These are phyloP conservation scores for Baorangia bicolor DNA, from an alignment of 768 basidiomycete species.

Conservation along the genomic window DNA sequence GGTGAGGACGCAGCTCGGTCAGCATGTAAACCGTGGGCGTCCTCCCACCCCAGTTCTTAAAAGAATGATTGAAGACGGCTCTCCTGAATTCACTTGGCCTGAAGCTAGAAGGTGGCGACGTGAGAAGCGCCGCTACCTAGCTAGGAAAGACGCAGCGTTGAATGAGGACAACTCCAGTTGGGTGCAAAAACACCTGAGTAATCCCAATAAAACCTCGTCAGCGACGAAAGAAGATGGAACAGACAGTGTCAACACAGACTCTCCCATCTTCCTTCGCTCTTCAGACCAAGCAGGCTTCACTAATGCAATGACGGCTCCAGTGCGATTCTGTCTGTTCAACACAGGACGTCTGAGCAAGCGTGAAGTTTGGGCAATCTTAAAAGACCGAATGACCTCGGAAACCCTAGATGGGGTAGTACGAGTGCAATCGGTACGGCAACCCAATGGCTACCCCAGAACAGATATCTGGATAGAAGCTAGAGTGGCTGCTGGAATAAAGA, in stretches of 20 bases:
- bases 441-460: not conserved
- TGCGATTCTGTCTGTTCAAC: not conserved
- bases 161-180: not conserved
- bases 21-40: not conserved
- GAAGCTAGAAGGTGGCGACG: not conserved
- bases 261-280: not conserved
- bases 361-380: not conserved
- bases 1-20: not conserved
- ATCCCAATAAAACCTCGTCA: fast-evolving
- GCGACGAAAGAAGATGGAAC: not conserved
- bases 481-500: not conserved
- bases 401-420: not conserved
- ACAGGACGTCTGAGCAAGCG: not conserved
- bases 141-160: not conserved
- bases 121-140: not conserved
- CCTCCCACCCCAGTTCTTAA: not conserved
- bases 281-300: not conserved
- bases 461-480: not conserved
- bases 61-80: not conserved
- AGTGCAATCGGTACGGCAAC: not conserved
- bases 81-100: not conserved
- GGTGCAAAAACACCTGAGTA: not conserved
- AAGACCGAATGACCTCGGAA: not conserved
- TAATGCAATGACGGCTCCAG: not conserved
- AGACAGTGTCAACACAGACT: not conserved